Conservation (phyloP, 306 rosid species). For the barrel medic (Medicago truncatula) region DNA sequence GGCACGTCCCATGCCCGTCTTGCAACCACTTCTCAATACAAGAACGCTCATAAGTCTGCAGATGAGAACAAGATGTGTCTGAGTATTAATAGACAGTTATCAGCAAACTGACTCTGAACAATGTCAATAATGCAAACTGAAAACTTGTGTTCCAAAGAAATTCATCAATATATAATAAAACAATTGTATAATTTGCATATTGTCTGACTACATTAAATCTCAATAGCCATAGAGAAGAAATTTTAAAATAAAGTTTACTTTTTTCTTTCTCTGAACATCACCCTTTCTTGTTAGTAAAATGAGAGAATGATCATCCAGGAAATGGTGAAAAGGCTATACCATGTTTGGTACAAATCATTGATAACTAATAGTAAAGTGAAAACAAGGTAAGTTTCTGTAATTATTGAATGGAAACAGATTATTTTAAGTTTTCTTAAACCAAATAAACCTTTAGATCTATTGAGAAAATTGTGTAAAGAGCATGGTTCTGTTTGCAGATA, state of each 20-base stretch:
- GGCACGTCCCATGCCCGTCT: slow-evolving; percentile 89
- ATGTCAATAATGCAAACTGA: slow-evolving; percentile 16
- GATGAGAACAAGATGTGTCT: slow-evolving; percentile 41
- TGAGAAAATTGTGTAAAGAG: slow-evolving; percentile 25
- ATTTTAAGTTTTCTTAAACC: background rate
- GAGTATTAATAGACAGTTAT: slow-evolving; percentile 28
- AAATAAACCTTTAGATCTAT: slow-evolving; percentile 13
- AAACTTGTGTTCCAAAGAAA: slow-evolving; percentile 16
- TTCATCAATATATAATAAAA: slow-evolving; percentile 15
- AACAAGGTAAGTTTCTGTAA: background rate
- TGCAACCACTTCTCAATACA: slow-evolving; percentile 97
- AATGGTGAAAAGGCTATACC: slow-evolving; percentile 16
- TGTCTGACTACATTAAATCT: slow-evolving; percentile 5
- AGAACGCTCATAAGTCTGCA: slow-evolving; percentile 95
- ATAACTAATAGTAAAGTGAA: background rate
- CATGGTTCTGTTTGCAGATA: slow-evolving; percentile 17
- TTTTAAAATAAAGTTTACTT: slow-evolving; percentile 6
- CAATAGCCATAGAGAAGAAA: slow-evolving; percentile 23
- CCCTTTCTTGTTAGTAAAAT: slow-evolving; percentile 9
- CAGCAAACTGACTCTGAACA: slow-evolving; percentile 35
- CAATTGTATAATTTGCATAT: slow-evolving; percentile 2
- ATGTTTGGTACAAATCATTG: slow-evolving; percentile 11
- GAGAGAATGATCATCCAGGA: slow-evolving; percentile 23
- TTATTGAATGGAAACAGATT: slow-evolving; percentile 13
- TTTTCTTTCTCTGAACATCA: slow-evolving; percentile 21